A percentile compares a stretch with the other conserved stretches of the same genome.
Evolutionary conservation across 768 basidiomycete genomes (phyloP).

Genomic region (Symmetrospora coprosmae): DNA sequence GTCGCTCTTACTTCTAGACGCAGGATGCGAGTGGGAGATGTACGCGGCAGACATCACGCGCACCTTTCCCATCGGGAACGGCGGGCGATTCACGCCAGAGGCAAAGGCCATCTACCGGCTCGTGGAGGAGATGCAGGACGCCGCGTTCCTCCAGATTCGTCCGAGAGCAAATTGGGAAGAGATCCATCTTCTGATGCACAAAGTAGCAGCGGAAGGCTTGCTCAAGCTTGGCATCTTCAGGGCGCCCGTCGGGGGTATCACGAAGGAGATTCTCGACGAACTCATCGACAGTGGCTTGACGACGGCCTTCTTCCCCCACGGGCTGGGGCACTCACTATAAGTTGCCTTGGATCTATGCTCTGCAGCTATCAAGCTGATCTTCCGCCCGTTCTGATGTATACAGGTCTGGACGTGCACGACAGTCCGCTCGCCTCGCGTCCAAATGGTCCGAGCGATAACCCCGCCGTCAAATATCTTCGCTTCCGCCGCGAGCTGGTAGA

Average conservation of each 20-base stretch:
- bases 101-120: constrained; percentile 70
- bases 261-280: constrained; percentile 26
- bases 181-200: constrained; percentile 70
- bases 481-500: constrained; percentile 42
- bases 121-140: constrained; percentile 77
- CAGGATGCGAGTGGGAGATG: constrained; percentile 74
- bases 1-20: constrained; percentile 44
- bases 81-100: constrained; percentile 70
- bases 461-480: constrained; percentile 64
- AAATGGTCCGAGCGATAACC: constrained; percentile 26
- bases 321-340: constrained; percentile 40
- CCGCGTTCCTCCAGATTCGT: constrained; percentile 53
- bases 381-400: constrained; percentile 38
- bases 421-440: constrained; percentile 44
- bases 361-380: neutral
- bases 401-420: constrained; percentile 91
- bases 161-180: constrained; percentile 83
- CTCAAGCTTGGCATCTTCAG: constrained; percentile 73
- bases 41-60: constrained; percentile 53
- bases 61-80: constrained; percentile 60
- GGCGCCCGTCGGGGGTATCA: constrained; percentile 37
- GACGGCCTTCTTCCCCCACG: constrained; percentile 86
- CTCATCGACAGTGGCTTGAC: constrained; percentile 64
- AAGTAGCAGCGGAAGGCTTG: constrained; percentile 65
- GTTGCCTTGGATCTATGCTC: neutral